Conservation (phyloP, 2,329 filamentous ascomycete species). For the Penicillium sp. region DNA sequence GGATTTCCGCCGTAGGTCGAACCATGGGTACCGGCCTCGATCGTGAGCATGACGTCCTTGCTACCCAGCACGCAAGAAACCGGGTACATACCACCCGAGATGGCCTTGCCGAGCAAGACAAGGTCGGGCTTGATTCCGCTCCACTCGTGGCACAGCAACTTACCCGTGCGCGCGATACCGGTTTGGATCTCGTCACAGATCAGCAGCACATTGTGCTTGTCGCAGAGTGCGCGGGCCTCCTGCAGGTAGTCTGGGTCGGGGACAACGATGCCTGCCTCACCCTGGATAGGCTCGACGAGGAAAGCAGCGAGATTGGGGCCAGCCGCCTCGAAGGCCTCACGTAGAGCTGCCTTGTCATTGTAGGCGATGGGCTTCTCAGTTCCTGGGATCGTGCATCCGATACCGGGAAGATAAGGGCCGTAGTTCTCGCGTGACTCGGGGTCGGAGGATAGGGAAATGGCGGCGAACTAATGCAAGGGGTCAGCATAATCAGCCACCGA, state of each 20-base stretch:
- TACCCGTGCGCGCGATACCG: conserved; percentile 90
- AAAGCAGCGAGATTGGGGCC: conserved; percentile 87
- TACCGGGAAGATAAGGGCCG: conserved; percentile 87
- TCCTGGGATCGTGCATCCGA: conserved; percentile 73
- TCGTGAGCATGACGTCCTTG: conserved; percentile 89
- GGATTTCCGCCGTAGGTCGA: conserved; percentile 99
- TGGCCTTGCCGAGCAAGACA: conserved; percentile 93
- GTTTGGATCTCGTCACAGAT: conserved; percentile 99
- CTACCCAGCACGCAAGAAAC: conserved; percentile 87
- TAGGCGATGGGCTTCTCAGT: conserved; percentile 79
- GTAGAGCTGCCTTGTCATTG: conserved; percentile 79
- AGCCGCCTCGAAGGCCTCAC: conserved; percentile 74
- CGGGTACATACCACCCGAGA: conserved; percentile 98
- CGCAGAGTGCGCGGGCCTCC: conserved; percentile 79
- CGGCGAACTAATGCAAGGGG: conserved; percentile 67
- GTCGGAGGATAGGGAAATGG: conserved; percentile 92
- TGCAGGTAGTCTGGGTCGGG: conserved; percentile 85
- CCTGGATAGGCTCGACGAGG: conserved; percentile 94
- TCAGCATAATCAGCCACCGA: conserved; percentile 1
- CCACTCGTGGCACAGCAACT: conserved; percentile 93
- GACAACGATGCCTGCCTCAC: conserved; percentile 94
- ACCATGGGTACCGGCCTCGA: conserved; percentile 95
- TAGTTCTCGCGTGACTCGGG: conserved; percentile 96
- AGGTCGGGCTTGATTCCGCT: conserved; percentile 92
- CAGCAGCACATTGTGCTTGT: conserved; percentile 90